phyloP scores from a whole-genome alignment of 768 basidiomycete genomes.

The Termitomyces sp. region DNA sequence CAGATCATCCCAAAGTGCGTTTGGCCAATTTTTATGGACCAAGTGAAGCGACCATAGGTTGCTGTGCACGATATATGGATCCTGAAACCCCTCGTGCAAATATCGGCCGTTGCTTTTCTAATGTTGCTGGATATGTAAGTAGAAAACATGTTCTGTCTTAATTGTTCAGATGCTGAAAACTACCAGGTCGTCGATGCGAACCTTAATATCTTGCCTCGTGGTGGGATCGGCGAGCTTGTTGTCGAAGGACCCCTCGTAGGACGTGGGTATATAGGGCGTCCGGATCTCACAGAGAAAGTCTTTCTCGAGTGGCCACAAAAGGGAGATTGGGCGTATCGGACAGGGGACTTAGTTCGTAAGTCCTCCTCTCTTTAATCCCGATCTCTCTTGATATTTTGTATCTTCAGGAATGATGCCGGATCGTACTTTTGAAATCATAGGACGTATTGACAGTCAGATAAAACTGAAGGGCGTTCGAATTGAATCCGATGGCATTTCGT shows the following conservation, averaged over 20 bases:
- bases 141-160: neutral
- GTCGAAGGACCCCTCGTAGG: conserved; percentile 45
- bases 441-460: conserved; percentile 46
- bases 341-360: conserved; percentile 41
- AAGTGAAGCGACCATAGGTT: conserved; percentile 48
- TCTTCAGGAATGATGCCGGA: conserved; percentile 42
- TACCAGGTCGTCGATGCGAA: conserved; percentile 36
- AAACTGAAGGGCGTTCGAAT: conserved; percentile 51
- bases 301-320: conserved; percentile 39
- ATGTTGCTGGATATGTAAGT: conserved; percentile 28
- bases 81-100: conserved; percentile 33
- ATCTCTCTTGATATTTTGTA: neutral
- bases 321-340: conserved; percentile 39
- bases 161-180: conserved; percentile 12
- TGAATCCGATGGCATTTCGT: conserved; percentile 45
- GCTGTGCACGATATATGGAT: conserved; percentile 39
- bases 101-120: conserved; percentile 35
- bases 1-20: conserved; percentile 34
- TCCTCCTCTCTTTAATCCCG: neutral
- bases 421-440: conserved; percentile 40
- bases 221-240: conserved; percentile 42
- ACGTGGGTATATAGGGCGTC: conserved; percentile 41
- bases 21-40: conserved; percentile 49
- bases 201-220: conserved; percentile 36
- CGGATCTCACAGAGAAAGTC: conserved; percentile 36